Evolutionary conservation across 2,329 filamentous ascomycete species (phyloP).

Genomic region (Xylariaceae sp.): DNA sequence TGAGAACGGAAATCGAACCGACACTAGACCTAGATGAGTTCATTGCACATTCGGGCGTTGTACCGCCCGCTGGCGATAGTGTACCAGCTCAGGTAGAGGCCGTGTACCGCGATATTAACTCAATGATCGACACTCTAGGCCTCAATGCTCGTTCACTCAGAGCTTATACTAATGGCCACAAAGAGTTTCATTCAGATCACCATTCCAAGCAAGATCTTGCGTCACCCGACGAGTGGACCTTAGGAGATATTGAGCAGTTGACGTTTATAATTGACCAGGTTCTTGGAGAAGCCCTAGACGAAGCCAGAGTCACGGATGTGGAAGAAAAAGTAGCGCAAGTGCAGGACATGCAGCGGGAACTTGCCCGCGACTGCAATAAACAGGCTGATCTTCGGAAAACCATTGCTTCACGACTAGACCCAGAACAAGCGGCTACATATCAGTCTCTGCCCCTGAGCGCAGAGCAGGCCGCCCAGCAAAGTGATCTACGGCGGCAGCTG

Average conservation of each 20-base stretch:
- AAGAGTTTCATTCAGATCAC: slow-evolving; percentile 57
- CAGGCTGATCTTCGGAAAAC: slow-evolving; percentile 80
- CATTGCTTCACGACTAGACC: slow-evolving; percentile 73
- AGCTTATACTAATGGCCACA: slow-evolving; percentile 72
- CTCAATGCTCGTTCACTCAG: slow-evolving; percentile 77
- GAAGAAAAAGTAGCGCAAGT: slow-evolving; percentile 72
- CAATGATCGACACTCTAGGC: slow-evolving; percentile 92
- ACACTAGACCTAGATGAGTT: slow-evolving; percentile 71
- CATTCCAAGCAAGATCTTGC: slow-evolving; percentile 74
- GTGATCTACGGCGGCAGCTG: slow-evolving; percentile 79
- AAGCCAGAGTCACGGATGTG: slow-evolving; percentile 72
- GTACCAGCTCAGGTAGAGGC: slow-evolving; percentile 69
- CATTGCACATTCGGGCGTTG: slow-evolving; percentile 65
- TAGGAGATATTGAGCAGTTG: slow-evolving; percentile 78
- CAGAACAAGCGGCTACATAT: slow-evolving; percentile 68
- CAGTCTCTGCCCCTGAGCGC: slow-evolving; percentile 78
- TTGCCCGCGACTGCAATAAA: slow-evolving; percentile 74
- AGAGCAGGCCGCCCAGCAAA: slow-evolving; percentile 84
- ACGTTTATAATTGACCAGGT: slow-evolving; percentile 67
- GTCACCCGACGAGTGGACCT: slow-evolving; percentile 70
- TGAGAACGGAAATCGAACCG: slow-evolving; percentile 67
- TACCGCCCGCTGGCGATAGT: slow-evolving; percentile 60
- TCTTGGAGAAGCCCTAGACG: slow-evolving; percentile 69
- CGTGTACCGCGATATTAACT: slow-evolving; percentile 82
- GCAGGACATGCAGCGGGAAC: slow-evolving; percentile 71